These are phyloP conservation scores for Tylopilus rubrobrunneus DNA, from an alignment of 768 basidiomycete genomes.

Conservation along the genomic window DNA sequence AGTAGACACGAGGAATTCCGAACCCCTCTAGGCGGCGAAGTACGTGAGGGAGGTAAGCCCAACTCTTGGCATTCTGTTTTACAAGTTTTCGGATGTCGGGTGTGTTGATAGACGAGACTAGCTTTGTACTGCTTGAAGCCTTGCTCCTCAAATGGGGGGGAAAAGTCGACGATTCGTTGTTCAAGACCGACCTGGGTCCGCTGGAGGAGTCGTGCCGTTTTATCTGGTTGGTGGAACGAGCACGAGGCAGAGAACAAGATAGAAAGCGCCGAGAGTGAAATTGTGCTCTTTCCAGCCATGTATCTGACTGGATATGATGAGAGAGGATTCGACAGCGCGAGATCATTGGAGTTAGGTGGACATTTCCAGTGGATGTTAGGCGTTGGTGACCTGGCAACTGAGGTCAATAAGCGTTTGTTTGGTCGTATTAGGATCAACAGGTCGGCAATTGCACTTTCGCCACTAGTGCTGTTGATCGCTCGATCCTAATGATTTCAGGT, in stretches of 20 bases:
- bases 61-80: conserved; percentile 33
- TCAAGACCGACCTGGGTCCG: not conserved
- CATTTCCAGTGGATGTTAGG: not conserved
- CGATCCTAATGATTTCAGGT: too few relatives aligned
- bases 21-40: conserved; percentile 42
- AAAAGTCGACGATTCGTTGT: not conserved
- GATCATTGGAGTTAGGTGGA: conserved; percentile 16
- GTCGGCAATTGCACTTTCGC: too few relatives aligned
- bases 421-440: conserved; percentile 7
- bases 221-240: not conserved
- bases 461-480: too few relatives aligned
- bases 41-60: conserved; percentile 35
- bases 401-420: not conserved
- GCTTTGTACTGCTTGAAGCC: not conserved
- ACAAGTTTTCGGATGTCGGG: conserved; percentile 29
- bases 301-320: conserved; percentile 9
- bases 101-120: not conserved
- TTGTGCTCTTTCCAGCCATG: conserved; percentile 19
- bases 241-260: not conserved
- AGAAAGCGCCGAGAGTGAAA: conserved; percentile 16
- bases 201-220: not conserved
- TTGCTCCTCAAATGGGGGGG: not conserved
- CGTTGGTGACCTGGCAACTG: not conserved
- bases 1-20: conserved; percentile 43
- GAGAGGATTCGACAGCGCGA: conserved; percentile 18